phyloP scores from a whole-genome alignment of 352 stramenopile genomes.

The Peronosclerospora sorghi region DNA sequence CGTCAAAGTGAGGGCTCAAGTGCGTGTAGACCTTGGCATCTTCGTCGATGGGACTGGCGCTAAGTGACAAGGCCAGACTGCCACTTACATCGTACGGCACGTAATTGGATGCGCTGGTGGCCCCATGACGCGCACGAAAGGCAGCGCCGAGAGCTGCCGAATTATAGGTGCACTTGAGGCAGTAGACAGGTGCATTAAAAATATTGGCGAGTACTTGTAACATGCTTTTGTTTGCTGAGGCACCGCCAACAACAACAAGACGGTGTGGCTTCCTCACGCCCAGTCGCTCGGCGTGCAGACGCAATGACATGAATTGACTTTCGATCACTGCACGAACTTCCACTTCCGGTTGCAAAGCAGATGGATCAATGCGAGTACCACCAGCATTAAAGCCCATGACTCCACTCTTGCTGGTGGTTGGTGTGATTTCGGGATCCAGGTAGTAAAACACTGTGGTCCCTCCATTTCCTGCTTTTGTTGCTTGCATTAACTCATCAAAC shows the following conservation, averaged over 20 bases:
- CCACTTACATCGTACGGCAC: slow-evolving; percentile 26
- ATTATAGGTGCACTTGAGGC: slow-evolving; percentile 28
- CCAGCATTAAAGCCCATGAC: slow-evolving; percentile 32
- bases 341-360: slow-evolving; percentile 8
- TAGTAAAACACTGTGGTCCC: slow-evolving; percentile 51
- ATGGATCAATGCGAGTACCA: slow-evolving; percentile 13
- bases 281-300: slow-evolving; percentile 41
- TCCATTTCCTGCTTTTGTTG: slow-evolving; percentile 31
- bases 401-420: slow-evolving; percentile 29
- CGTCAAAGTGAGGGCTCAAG: slow-evolving; percentile 25
- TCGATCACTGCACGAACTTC: slow-evolving; percentile 56
- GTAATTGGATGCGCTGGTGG: slow-evolving; percentile 10
- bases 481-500: slow-evolving; percentile 40
- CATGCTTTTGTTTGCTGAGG: slow-evolving; percentile 40
- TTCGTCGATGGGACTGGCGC: slow-evolving; percentile 16
- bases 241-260: slow-evolving; percentile 56
- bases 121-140: slow-evolving; percentile 39
- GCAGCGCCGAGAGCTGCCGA: slow-evolving; percentile 42
- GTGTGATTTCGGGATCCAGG: slow-evolving; percentile 56
- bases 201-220: slow-evolving; percentile 52
- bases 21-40: slow-evolving; percentile 24
- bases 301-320: slow-evolving; percentile 49
- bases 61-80: slow-evolving; percentile 32
- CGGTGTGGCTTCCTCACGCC: slow-evolving; percentile 34
- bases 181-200: slow-evolving; percentile 43